Evolutionary conservation across 169 alveolate genomes (phyloP).

Genomic region (Plasmodium vivax): DNA sequence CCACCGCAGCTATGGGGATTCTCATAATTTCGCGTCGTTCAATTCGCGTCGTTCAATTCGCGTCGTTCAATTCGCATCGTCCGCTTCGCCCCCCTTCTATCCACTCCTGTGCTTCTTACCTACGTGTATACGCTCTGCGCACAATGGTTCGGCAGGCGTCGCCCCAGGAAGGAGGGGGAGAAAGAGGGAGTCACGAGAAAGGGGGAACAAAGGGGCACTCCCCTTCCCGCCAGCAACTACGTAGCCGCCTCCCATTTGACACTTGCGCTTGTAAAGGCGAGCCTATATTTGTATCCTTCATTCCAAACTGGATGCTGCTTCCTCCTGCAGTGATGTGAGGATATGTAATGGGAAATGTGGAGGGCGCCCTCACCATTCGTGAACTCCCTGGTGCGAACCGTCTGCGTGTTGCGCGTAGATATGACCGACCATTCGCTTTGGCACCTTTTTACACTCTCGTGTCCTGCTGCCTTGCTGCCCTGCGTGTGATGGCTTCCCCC

Average conservation of each 20-base stretch:
- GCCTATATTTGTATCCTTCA: background rate
- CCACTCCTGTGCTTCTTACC: background rate
- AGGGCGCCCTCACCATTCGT: background rate
- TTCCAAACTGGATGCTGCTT: background rate
- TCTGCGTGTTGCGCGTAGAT: background rate
- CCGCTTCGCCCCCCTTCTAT: background rate
- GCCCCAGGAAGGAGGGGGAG: background rate
- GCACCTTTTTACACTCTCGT: background rate
- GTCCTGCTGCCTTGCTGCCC: background rate
- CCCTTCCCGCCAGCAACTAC: background rate
- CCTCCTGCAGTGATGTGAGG: background rate
- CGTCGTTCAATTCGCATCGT: background rate
- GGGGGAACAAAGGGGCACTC: no score
- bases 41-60: background rate
- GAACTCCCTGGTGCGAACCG: background rate
- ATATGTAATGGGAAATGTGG: background rate
- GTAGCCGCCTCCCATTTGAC: background rate
- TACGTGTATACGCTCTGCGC: background rate
- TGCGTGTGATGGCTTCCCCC: background rate
- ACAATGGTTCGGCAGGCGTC: background rate
- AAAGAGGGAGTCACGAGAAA: no score
- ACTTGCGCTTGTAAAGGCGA: background rate
- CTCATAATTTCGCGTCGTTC: background rate
- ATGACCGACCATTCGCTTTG: background rate
- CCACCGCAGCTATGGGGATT: background rate